These are phyloP conservation scores for Lachnellula subtilissima DNA, from an alignment of 2,329 filamentous ascomycete species.

Conservation along the genomic window DNA sequence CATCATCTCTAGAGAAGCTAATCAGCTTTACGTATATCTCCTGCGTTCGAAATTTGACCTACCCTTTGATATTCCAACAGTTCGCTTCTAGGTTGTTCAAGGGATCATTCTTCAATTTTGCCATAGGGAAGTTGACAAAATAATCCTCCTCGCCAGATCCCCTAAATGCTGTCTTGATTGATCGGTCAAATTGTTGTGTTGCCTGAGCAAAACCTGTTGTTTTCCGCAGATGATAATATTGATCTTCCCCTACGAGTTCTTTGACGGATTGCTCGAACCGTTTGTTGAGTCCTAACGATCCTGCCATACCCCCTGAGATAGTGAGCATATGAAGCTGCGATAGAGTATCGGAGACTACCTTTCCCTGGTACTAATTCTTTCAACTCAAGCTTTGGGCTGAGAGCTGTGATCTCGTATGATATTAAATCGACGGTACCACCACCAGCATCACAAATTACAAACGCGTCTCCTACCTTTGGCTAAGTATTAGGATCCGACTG, in stretches of 20 bases:
- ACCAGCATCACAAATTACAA: conserved; percentile 32
- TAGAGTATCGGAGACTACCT: conserved; percentile 7
- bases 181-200: conserved; percentile 29
- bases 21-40: conserved; percentile 1
- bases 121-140: conserved; percentile 26
- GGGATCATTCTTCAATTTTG: conserved; percentile 22
- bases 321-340: background rate
- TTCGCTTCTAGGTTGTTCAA: conserved; percentile 17
- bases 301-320: conserved; percentile 22
- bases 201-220: conserved; percentile 26
- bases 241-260: conserved; percentile 24
- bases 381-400: conserved; percentile 19
- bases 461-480: conserved; percentile 25
- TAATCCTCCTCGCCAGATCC: conserved; percentile 25
- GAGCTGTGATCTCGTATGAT: conserved; percentile 23
- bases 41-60: conserved; percentile 2
- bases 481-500: no score
- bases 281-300: conserved; percentile 25
- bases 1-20: conserved; percentile 38
- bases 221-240: conserved; percentile 27
- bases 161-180: conserved; percentile 26
- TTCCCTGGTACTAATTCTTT: conserved; percentile 25
- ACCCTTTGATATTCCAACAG: conserved; percentile 20
- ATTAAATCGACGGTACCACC: conserved; percentile 34
- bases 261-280: conserved; percentile 24